Evolutionary conservation across 2,329 filamentous ascomycete species (phyloP).

Genomic region (Colletotrichum sp.): DNA sequence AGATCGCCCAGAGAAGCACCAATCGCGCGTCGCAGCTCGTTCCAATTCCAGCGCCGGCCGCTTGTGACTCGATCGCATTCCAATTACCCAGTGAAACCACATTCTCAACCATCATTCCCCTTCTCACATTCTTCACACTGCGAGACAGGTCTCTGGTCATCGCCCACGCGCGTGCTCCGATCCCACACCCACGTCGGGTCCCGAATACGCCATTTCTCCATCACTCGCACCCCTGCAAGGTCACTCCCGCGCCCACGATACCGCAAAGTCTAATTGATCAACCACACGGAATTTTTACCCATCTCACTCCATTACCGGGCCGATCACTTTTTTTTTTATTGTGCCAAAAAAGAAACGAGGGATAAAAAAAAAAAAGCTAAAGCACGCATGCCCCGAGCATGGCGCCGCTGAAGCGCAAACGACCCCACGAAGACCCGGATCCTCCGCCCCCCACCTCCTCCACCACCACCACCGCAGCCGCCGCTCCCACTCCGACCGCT

Average conservation of each 20-base stretch:
- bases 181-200: not conserved
- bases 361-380: not conserved
- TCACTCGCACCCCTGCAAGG: conserved; percentile 5
- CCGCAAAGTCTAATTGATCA: conserved; percentile 14
- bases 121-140: not conserved
- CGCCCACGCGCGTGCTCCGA: not conserved
- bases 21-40: not conserved
- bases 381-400: conserved; percentile 6
- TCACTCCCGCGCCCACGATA: conserved; percentile 2
- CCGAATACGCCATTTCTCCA: not conserved
- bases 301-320: not conserved
- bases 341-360: not conserved
- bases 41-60: not conserved
- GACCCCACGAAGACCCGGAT: conserved; percentile 29
- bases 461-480: conserved; percentile 17
- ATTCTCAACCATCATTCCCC: not conserved
- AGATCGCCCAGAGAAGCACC: conserved; percentile 5
- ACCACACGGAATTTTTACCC: not conserved
- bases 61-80: not conserved
- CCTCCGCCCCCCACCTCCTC: conserved; percentile 13
- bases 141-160: not conserved
- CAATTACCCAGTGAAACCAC: not conserved
- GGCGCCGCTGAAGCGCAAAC: conserved; percentile 42
- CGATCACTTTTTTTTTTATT: not conserved
- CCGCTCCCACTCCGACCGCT: not conserved